Evolutionary conservation across 2,329 filamentous ascomycete species (phyloP).

Genomic region (Aspergillus quadricinctus): DNA sequence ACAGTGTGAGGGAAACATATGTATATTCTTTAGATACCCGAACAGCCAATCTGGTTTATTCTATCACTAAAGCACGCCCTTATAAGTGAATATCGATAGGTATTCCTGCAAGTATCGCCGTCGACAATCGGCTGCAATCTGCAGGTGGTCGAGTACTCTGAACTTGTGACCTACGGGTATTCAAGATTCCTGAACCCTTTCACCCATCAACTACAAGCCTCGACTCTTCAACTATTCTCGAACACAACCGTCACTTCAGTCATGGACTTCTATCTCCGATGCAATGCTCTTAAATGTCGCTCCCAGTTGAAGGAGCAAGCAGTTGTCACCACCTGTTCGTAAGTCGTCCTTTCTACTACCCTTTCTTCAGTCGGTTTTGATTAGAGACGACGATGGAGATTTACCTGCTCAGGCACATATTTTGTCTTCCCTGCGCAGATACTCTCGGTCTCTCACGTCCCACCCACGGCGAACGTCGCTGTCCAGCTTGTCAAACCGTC

Average conservation of each 20-base stretch:
- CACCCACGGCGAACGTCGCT: slow-evolving; percentile 53
- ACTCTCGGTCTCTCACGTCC: slow-evolving; percentile 57
- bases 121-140: neutral
- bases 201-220: neutral
- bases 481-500: slow-evolving; percentile 69
- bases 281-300: slow-evolving; percentile 77
- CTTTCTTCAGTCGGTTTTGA: slow-evolving; percentile 4
- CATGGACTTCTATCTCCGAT: slow-evolving; percentile 73
- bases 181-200: slow-evolving; percentile 2
- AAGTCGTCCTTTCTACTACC: slow-evolving; percentile 18
- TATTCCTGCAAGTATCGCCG: neutral
- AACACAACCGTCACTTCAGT: slow-evolving; percentile 1
- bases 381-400: neutral
- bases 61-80: neutral
- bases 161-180: neutral
- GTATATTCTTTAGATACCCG: slow-evolving; percentile 10
- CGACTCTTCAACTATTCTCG: neutral
- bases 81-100: slow-evolving; percentile 5
- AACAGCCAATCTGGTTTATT: neutral
- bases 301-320: slow-evolving; percentile 64
- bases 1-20: slow-evolving; percentile 3
- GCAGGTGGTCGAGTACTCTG: neutral
- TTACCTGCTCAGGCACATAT: slow-evolving; percentile 64
- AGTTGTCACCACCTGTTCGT: slow-evolving; percentile 88
- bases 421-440: slow-evolving; percentile 72